Evolutionary conservation across 1,139 yeast genomes (phyloP).

Genomic region (Lizanozyma gosingica): DNA sequence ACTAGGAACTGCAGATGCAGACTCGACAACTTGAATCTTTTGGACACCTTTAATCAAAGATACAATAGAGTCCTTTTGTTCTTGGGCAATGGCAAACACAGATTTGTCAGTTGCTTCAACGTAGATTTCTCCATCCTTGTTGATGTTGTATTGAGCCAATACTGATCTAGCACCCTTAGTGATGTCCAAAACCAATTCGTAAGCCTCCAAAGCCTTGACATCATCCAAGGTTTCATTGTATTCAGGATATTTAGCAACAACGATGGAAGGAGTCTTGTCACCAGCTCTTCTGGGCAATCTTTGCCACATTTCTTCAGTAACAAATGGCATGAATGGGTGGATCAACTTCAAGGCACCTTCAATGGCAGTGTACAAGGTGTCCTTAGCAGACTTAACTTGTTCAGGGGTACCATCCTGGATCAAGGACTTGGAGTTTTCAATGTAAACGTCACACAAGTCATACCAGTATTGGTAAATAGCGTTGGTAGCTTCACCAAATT

Average conservation of each 20-base stretch:
- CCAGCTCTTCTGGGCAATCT: conserved; percentile 83
- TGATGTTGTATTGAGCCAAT: conserved; percentile 79
- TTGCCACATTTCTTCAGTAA: conserved; percentile 98
- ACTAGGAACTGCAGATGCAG: conserved; percentile 53
- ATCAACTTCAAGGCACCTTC: conserved; percentile 88
- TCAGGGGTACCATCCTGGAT: conserved; percentile 83
- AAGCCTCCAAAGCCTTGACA: conserved; percentile 56
- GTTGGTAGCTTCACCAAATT: conserved; percentile 81
- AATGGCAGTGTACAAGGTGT: conserved; percentile 85
- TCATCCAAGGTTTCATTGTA: conserved; percentile 55
- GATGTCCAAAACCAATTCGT: conserved; percentile 75
- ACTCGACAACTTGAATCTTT: conserved; percentile 52
- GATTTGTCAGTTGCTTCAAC: conserved; percentile 56
- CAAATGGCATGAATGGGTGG: conserved; percentile 97
- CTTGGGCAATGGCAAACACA: conserved; percentile 43
- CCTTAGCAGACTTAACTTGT: conserved; percentile 84
- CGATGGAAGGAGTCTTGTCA: conserved; percentile 64
- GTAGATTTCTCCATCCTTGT: conserved; percentile 78
- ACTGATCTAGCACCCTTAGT: conserved; percentile 91
- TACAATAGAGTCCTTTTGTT: conserved; percentile 77
- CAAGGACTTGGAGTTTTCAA: conserved; percentile 90
- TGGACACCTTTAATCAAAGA: conserved; percentile 89
- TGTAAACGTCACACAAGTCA: conserved; percentile 94
- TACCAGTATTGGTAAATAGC: conserved; percentile 92
- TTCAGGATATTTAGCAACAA: conserved; percentile 71